phyloP scores from a whole-genome alignment of 2,329 filamentous ascomycete species.

The Penicillium expansum region DNA sequence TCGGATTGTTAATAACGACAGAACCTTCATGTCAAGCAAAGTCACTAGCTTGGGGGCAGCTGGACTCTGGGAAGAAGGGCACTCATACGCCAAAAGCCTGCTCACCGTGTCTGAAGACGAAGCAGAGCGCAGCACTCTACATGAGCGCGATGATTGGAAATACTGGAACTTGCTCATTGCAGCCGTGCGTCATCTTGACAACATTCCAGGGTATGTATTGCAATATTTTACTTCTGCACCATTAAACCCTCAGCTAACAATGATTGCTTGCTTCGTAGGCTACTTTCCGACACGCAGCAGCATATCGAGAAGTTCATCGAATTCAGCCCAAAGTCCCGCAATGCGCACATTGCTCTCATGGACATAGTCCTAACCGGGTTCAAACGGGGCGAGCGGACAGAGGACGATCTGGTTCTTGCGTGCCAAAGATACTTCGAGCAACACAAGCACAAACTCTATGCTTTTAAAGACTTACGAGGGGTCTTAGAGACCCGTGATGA shows the following conservation, averaged over 20 bases:
- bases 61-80: constrained; percentile 40
- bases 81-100: constrained; percentile 37
- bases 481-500: constrained; percentile 32
- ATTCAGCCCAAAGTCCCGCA: constrained; percentile 40
- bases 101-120: constrained; percentile 37
- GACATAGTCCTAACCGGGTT: constrained; percentile 30
- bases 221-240: neutral
- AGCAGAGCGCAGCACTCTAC: constrained; percentile 27
- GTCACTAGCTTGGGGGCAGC: constrained; percentile 38
- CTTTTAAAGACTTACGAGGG: constrained; percentile 44
- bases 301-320: constrained; percentile 38
- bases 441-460: constrained; percentile 45
- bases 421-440: constrained; percentile 43
- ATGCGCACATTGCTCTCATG: constrained; percentile 41
- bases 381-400: constrained; percentile 25
- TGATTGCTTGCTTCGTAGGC: constrained; percentile 23
- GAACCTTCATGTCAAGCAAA: constrained; percentile 41
- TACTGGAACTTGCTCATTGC: constrained; percentile 46
- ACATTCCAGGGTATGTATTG: constrained; percentile 34
- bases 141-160: constrained; percentile 46
- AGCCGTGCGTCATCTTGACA: constrained; percentile 31
- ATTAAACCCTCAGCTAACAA: neutral
- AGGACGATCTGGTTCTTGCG: constrained; percentile 35
- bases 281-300: constrained; percentile 28
- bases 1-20: constrained; percentile 44